Conservation (phyloP, 495 filamentous ascomycete genomes). For the Entonaema liquescens region DNA sequence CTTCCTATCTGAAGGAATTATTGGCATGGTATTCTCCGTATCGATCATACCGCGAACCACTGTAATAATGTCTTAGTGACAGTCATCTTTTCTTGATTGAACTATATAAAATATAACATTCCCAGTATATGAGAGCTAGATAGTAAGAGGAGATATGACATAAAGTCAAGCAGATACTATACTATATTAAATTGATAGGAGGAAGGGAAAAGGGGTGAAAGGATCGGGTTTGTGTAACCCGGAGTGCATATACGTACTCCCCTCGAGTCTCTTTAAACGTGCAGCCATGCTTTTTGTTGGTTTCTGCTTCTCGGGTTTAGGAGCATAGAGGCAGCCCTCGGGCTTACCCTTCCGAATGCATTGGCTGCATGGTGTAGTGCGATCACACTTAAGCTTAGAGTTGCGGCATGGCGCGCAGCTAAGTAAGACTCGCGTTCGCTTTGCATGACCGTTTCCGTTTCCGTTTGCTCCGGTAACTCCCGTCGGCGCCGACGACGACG, state of each 20-base stretch:
- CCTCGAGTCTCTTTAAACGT: conserved; percentile 62
- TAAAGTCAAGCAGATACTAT: not conserved
- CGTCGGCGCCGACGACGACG: not conserved
- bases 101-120: not conserved
- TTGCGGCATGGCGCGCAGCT: conserved; percentile 53
- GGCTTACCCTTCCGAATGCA: conserved; percentile 57
- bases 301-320: conserved; percentile 50
- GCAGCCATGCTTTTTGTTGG: conserved; percentile 58
- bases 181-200: not conserved
- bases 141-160: too few relatives aligned
- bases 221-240: not conserved
- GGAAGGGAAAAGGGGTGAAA: not conserved
- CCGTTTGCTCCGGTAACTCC: conserved; percentile 6
- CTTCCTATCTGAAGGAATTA: conserved; percentile 30
- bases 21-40: conserved; percentile 38
- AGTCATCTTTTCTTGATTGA: not conserved
- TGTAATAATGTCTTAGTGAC: conserved; percentile 16
- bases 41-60: conserved; percentile 61
- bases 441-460: conserved; percentile 29
- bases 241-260: conserved; percentile 36
- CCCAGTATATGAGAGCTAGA: not conserved
- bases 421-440: conserved; percentile 52
- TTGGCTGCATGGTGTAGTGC: conserved; percentile 46
- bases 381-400: conserved; percentile 57
- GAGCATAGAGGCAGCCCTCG: conserved; percentile 56